Conservation (phyloP, 176 grass and related monocot species). For the barley (Hordeum vulgare) region DNA sequence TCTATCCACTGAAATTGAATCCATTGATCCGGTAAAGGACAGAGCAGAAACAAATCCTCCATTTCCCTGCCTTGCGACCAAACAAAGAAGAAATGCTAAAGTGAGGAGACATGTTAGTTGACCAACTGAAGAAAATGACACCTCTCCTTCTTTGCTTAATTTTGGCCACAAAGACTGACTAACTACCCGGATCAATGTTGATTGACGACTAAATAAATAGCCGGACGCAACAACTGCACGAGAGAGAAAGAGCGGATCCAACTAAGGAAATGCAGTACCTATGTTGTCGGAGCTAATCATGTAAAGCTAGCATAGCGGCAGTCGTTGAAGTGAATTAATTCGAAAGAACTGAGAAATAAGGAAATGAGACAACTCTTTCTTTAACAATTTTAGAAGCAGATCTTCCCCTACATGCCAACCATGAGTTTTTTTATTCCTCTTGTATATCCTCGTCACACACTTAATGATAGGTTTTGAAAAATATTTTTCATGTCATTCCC, state of each 20-base stretch:
- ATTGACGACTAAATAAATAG: not conserved
- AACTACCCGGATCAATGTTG: not conserved
- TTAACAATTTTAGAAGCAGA: not conserved
- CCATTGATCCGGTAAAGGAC: too few species aligned
- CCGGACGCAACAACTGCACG: not conserved
- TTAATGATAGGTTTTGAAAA: not conserved
- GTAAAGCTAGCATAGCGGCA: not conserved
- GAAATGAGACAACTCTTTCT: not conserved
- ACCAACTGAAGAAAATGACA: too few species aligned
- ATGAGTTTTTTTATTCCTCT: not conserved
- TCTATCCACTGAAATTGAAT: too few species aligned
- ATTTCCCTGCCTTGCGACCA: too few species aligned
- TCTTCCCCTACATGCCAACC: too few species aligned
- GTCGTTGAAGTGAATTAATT: not conserved
- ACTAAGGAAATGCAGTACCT: constrained; percentile 1
- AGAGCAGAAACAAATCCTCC: too few species aligned
- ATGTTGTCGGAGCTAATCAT: not conserved
- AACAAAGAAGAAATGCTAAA: too few species aligned
- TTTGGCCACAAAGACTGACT: not conserved
- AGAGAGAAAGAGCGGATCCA: not conserved
- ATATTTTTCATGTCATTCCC: not conserved
- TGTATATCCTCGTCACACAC: not conserved
- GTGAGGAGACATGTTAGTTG: too few species aligned
- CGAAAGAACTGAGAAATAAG: not conserved
- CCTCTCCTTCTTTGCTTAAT: too few species aligned